These are phyloP conservation scores for Botrytis medusae DNA, from an alignment of 2,329 filamentous ascomycete species.

Conservation along the genomic window DNA sequence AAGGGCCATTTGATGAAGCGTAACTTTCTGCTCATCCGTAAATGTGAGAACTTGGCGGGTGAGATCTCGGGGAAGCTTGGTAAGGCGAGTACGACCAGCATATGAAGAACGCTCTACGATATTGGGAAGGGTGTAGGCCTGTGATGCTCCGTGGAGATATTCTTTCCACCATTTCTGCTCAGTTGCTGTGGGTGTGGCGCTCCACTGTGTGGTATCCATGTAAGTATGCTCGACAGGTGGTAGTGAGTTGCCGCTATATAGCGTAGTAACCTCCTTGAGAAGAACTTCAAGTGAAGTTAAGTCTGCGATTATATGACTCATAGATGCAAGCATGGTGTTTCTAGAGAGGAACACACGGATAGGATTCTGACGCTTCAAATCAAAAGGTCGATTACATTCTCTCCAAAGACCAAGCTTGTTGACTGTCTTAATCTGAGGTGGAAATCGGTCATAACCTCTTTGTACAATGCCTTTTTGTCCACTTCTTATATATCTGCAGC, in stretches of 20 bases:
- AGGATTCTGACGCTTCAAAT: slow-evolving; percentile 29
- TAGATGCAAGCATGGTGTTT: slow-evolving; percentile 31
- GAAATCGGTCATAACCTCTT: slow-evolving; percentile 12
- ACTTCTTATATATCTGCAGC: slow-evolving; percentile 20
- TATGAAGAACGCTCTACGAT: neutral
- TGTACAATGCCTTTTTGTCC: neutral
- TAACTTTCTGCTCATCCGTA: slow-evolving; percentile 10
- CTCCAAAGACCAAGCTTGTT: slow-evolving; percentile 22
- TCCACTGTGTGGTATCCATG: slow-evolving; percentile 11
- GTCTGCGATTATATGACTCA: slow-evolving; percentile 42
- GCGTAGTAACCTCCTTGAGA: slow-evolving; percentile 33
- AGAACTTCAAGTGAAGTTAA: slow-evolving; percentile 38
- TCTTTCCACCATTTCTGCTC: slow-evolving; percentile 15
- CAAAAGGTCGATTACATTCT: slow-evolving; percentile 34
- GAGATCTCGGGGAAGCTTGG: neutral
- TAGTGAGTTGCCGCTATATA: slow-evolving; percentile 28
- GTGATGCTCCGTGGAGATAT: neutral
- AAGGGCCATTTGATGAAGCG: slow-evolving; percentile 23
- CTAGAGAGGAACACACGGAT: slow-evolving; percentile 37
- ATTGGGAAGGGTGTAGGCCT: neutral
- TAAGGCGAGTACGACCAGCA: neutral
- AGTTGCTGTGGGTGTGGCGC: neutral
- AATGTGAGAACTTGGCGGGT: neutral
- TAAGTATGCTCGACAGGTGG: slow-evolving; percentile 14
- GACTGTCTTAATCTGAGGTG: slow-evolving; percentile 18